These are phyloP conservation scores for Blastocystis sp. DNA, from an alignment of 352 stramenopile genomes.

Conservation along the genomic window DNA sequence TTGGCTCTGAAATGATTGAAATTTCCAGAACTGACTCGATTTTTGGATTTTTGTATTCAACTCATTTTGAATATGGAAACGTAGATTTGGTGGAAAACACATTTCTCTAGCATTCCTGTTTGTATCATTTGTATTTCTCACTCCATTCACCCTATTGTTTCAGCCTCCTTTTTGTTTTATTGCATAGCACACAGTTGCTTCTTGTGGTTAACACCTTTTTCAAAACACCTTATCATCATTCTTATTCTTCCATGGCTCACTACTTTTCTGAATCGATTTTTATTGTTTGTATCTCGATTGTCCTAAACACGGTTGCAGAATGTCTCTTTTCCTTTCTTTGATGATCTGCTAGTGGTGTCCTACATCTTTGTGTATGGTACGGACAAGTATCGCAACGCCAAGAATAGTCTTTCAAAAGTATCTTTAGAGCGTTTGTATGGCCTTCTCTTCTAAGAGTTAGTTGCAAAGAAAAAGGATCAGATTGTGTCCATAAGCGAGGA, in stretches of 20 bases:
- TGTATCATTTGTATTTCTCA: neutral
- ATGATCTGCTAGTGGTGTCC: neutral
- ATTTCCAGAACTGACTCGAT: neutral
- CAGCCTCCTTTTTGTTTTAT: neutral
- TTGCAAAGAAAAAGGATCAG: slow-evolving; percentile 14
- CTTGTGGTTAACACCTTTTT: neutral
- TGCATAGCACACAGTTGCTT: neutral
- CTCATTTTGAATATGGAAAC: neutral
- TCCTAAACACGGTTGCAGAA: slow-evolving; percentile 18
- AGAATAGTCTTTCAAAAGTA: neutral
- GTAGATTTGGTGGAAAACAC: neutral
- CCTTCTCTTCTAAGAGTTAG: neutral
- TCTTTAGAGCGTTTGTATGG: neutral
- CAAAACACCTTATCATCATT: neutral
- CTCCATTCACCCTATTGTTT: neutral
- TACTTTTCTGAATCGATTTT: slow-evolving; percentile 19
- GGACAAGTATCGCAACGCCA: neutral
- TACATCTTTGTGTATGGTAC: slow-evolving; percentile 51
- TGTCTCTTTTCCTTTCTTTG: neutral
- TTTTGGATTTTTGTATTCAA: neutral
- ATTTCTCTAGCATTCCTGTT: neutral
- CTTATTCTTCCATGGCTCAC: slow-evolving; percentile 17
- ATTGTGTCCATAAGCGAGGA: slow-evolving; percentile 42
- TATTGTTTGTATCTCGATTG: slow-evolving; percentile 3
- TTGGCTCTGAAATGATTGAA: neutral